Base-by-base conservation (phyloP, 139 green algal species). In the Chlorella sp. region DNA sequence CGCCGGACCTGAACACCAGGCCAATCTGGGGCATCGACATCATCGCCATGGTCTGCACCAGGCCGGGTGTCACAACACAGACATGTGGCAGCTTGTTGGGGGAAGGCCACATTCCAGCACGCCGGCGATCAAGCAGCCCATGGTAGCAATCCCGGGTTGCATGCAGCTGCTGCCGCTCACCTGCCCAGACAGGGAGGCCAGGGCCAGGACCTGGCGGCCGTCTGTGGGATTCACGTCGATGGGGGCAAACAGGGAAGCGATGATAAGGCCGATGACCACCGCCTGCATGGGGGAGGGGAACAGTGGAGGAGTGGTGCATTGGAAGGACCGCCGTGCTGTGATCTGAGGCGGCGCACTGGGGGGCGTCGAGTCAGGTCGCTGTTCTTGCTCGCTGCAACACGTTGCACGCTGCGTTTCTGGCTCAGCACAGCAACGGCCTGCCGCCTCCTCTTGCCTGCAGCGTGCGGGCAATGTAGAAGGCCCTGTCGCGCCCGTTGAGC, bases 111-210 rank as follows among this genome's bases (percentile, higher is more conserved):
- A n/a, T n/a, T n/a, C n/a, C n/a, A n/a, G n/a, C n/a, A n/a, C n/a
- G n/a, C n/a, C n/a, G n/a, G n/a, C n/a, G n/a, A n/a, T n/a, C n/a
- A n/a, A n/a, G n/a, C n/a, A n/a, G n/a, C n/a, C n/a, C n/a, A n/a
- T n/a, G n/a, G n/a, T n/a, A n/a, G n/a, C n/a, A n/a, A n/a, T n/a
- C n/a, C n/a, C n/a, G n/a, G n/a, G n/a, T n/a, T n/a, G n/a, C 12
- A 15, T 23, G 51, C 51, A 18, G 13, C 51, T 23, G 51, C 51
- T 2, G 15, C 51, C 18, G 51, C 15, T 18, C 51, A 92, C 91
- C 71, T 94, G 90, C 47, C 92, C 86, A n/a, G 70, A 84, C 44
- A 95, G 81, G 74, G 92, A 91, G 28, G 57, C 74, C 28, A 95
- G 83, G 1, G 90, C 88, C 68, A 93, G 87, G 74, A 88, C 89